Evolutionary conservation across 768 basidiomycete species (phyloP).

Genomic region (Trichaptum fuscoviolaceum): DNA sequence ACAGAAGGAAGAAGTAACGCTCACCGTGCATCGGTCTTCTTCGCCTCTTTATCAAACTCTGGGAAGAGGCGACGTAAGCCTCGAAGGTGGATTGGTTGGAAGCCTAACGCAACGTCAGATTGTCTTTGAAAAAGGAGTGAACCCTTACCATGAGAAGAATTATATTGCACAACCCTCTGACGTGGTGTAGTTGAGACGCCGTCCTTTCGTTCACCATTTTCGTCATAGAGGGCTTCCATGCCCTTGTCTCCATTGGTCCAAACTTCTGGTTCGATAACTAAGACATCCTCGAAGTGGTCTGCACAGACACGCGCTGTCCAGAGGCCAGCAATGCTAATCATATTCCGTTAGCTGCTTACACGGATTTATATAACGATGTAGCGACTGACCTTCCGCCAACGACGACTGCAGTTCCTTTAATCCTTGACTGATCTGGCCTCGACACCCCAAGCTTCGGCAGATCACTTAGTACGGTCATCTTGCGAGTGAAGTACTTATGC

Average conservation of each 20-base stretch:
- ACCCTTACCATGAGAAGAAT: slow-evolving; percentile 3
- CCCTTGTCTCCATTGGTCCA: background rate
- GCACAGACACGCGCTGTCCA: slow-evolving; percentile 8
- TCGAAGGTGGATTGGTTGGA: background rate
- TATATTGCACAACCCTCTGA: background rate
- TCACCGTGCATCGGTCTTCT: slow-evolving; percentile 5
- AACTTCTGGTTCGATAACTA: slow-evolving; percentile 10
- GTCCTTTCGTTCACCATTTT: background rate
- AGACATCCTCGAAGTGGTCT: slow-evolving; percentile 8
- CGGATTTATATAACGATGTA: background rate
- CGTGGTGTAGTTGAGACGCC: background rate
- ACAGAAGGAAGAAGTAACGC: background rate
- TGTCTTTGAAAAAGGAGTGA: background rate
- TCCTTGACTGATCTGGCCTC: background rate
- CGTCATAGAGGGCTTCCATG: background rate
- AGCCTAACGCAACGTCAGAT: background rate
- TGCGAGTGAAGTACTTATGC: background rate
- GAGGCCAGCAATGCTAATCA: slow-evolving; percentile 7
- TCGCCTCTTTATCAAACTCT: slow-evolving; percentile 9
- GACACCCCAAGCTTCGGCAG: background rate
- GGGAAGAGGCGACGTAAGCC: slow-evolving; percentile 13
- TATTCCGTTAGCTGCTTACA: background rate
- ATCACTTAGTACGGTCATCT: background rate
- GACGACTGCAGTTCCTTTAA: background rate
- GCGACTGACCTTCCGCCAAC: slow-evolving; percentile 1